These are phyloP conservation scores for Turritis glabra DNA, from an alignment of 345 rosid species.

Conservation along the genomic window DNA sequence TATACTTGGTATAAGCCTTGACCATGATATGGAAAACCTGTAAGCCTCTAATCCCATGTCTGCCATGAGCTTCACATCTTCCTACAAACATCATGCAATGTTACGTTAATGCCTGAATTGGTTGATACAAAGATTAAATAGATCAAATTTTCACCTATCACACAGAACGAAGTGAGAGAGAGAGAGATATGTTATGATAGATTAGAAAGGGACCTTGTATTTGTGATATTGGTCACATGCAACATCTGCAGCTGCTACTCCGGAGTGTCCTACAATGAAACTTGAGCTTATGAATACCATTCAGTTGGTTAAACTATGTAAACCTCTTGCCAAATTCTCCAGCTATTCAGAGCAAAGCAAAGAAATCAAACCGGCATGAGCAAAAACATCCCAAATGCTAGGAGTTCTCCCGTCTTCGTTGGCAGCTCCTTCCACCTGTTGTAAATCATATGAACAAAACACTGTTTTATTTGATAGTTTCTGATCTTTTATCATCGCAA, in stretches of 20 bases:
- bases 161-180: neutral
- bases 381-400: conserved; percentile 62
- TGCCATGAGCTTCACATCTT: conserved; percentile 79
- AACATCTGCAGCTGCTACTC: conserved; percentile 49
- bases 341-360: too few species aligned
- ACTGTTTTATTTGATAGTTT: neutral
- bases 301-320: neutral
- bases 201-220: conserved; percentile 49
- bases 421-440: conserved; percentile 66
- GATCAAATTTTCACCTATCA: neutral
- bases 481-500: neutral
- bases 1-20: conserved; percentile 76
- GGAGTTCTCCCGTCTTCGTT: conserved; percentile 60
- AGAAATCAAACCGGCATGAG: conserved; percentile 44
- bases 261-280: conserved; percentile 39
- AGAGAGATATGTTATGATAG: neutral
- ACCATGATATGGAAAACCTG: conserved; percentile 80
- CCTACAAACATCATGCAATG: conserved; percentile 39
- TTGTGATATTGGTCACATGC: conserved; percentile 62
- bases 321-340: too few species aligned
- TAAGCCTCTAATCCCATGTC: conserved; percentile 65
- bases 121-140: neutral
- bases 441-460: conserved; percentile 19
- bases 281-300: neutral
- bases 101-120: neutral